Base-by-base conservation (phyloP, 108 stramenopile genomes). In the Nannochloropsis salina region DNA sequence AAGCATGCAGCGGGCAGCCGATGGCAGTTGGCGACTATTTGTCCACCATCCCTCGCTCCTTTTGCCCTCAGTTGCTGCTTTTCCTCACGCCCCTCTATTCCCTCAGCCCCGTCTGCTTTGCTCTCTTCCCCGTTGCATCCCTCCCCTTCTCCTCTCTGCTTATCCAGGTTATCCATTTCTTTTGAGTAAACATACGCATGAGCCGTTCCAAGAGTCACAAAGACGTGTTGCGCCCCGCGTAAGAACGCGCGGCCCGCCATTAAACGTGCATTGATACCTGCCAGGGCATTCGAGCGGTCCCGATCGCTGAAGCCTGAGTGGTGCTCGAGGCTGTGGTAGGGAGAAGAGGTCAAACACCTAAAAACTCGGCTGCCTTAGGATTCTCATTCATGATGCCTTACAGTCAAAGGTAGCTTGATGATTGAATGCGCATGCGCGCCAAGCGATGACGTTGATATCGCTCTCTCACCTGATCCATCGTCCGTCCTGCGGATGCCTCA, bases 401-500 rank as follows among this genome's bases (percentile, higher is more conserved):
- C 31, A 31, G 31, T 31, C 31, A 31, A 31, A 31, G 31, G 31
- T 31, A 31, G 1, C 31, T 31, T 31, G 31, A 31, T 31, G 31
- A 31, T 31, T 31, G 31, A 31, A 31, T 31, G 31, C 31, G 31
- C 31, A 31, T 31, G 31, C 31, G 31, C 31, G 31, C 31, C 31
- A 31, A 31, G 31, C 31, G 31, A 31, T 31, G 31, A 31, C 31
- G 31, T 31, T 31, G 31, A 31, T 31, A 31, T 31, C 31, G 31
- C 31, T 6, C 8, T 74, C 61, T 74, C 61, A 74, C 61, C 61
- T 74, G 61, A 74, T n/a, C 61, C 61, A 74, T n/a, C 61, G 61
- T 74, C 61, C 61, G n/a, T 74, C 61, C 61, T 74, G 61, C 20
- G 61, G 61, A 74, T 74, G 61, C 61, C n/a, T n/a, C 61, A n/a